Evolutionary conservation across 129 eudicot genomes (phyloP).

Genomic region (Logfia minima): DNA sequence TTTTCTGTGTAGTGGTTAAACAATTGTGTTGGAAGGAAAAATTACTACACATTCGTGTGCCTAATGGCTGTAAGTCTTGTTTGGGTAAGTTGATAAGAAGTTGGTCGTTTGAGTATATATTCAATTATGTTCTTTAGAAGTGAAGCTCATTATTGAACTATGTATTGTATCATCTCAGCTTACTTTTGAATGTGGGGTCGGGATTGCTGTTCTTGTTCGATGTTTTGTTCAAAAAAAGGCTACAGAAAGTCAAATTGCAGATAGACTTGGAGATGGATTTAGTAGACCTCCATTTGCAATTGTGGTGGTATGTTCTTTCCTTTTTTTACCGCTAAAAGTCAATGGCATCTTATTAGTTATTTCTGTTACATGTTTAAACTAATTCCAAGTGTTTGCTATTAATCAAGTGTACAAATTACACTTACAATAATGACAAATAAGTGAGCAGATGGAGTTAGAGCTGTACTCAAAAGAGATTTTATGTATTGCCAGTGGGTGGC

Average conservation of each 20-base stretch:
- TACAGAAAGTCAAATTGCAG: conserved; percentile 73
- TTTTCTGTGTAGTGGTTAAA: conserved; percentile 79
- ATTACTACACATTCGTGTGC: conserved; percentile 70
- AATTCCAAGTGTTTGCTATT: neutral
- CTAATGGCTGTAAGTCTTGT: conserved; percentile 82
- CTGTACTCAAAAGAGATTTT: neutral
- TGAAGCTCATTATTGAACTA: neutral
- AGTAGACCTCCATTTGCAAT: conserved; percentile 88
- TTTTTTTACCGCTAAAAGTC: neutral
- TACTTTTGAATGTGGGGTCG: conserved; percentile 78
- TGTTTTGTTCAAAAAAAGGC: conserved; percentile 66
- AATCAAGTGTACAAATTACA: neutral
- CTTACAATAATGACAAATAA: neutral
- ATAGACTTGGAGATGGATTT: conserved; percentile 91
- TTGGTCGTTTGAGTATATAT: neutral
- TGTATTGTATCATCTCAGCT: conserved; percentile 52
- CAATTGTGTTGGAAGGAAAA: conserved; percentile 92
- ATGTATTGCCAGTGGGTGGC: neutral
- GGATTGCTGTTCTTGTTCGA: conserved; percentile 88
- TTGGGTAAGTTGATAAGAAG: conserved; percentile 63
- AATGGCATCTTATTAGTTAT: neutral
- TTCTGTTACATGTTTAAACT: neutral
- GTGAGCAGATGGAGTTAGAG: neutral
- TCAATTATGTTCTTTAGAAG: neutral
- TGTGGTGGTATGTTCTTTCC: conserved; percentile 63